Base-by-base conservation (phyloP, 768 basidiomycete species). In the Macrolepiota dolichaula region DNA sequence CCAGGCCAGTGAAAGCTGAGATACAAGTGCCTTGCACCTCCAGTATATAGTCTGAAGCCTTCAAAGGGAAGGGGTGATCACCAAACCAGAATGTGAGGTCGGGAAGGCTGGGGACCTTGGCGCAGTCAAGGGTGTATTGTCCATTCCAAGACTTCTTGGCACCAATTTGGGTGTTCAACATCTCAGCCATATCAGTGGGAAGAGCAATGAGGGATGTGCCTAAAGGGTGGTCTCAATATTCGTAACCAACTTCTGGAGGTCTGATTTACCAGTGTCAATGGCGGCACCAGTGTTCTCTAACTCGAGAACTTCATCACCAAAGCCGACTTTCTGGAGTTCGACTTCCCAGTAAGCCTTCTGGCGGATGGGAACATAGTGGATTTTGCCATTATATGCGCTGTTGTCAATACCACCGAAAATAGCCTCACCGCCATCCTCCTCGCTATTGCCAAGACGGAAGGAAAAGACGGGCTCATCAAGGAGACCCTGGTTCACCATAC, bases 261-360 rank as follows among this genome's bases (percentile, higher is more conserved):
- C 9, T 1, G 11, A 65, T 70, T 57, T 38, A 89, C 92, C 92
- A 17, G 92, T 94, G 69, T 94, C 92, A 62, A 94, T 94, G 46
- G 93, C 92, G 67, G 93, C 92, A 47, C 96, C 96, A 58, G 97
- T 96, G 77, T 87, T 89, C 65, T 96, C 93, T 13, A 98, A 83
- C 65, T 98, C 94, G 49, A 98, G 83, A 42, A 79, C 84, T 51
- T 98, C 96, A 47, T 87, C 80, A 51, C 96, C 97, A 59, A 99
- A 96, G 3, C 77, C 68, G 63, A 99, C 80, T 72, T 88, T 87
- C 76, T 92, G 81, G 27, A 99, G 88, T 72, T 97, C 94, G 50
- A 98, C 94, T 75, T 98, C 96, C 96, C 96, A 97, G 77, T 97
- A 98, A 4, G 94, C 97, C 82, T 92, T 94, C 67, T 94, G 86